Percentiles rank a stretch among this genome's conserved stretches.
phyloP scores from a whole-genome alignment of 805 yeast genomes.

The Priceomyces castillae region DNA sequence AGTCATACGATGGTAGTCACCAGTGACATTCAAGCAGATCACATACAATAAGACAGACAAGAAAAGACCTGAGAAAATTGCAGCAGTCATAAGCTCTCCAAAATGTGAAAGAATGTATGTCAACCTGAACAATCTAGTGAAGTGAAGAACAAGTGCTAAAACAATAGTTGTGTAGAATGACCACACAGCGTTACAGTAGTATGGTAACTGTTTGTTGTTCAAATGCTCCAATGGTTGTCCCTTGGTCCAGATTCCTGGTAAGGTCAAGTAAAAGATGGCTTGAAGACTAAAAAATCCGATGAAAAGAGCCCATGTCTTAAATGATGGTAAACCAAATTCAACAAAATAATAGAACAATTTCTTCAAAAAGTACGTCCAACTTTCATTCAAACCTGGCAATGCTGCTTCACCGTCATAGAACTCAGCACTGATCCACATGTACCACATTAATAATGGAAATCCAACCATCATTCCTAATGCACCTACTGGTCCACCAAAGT shows the following conservation, averaged over 20 bases:
- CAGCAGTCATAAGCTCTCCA: conserved; percentile 91
- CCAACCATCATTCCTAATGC: conserved; percentile 89
- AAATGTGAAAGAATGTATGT: conserved; percentile 75
- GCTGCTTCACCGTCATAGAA: conserved; percentile 77
- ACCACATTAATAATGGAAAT: conserved; percentile 91
- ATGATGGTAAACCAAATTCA: conserved; percentile 57
- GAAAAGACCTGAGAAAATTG: conserved; percentile 73
- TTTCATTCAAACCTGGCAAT: conserved; percentile 56
- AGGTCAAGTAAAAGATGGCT: conserved; percentile 67
- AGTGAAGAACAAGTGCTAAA: conserved; percentile 61
- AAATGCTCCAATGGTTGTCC: conserved; percentile 90
- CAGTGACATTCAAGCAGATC: conserved; percentile 59
- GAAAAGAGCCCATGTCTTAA: conserved; percentile 67
- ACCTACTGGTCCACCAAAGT: conserved; percentile 92
- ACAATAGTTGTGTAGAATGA: conserved; percentile 70
- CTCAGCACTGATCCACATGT: conserved; percentile 90
- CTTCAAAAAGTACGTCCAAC: conserved; percentile 48
- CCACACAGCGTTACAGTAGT: conserved; percentile 90
- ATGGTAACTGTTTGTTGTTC: conserved; percentile 78
- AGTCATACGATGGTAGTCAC: conserved; percentile 86
- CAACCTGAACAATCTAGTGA: conserved; percentile 69
- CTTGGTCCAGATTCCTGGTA: conserved; percentile 93
- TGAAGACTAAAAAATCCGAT: conserved; percentile 68
- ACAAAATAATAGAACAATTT: conserved; percentile 45
- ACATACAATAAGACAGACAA: conserved; percentile 70